Evolutionary conservation across 805 yeast genomes (phyloP).

Genomic region (Candida palmyrensis): DNA sequence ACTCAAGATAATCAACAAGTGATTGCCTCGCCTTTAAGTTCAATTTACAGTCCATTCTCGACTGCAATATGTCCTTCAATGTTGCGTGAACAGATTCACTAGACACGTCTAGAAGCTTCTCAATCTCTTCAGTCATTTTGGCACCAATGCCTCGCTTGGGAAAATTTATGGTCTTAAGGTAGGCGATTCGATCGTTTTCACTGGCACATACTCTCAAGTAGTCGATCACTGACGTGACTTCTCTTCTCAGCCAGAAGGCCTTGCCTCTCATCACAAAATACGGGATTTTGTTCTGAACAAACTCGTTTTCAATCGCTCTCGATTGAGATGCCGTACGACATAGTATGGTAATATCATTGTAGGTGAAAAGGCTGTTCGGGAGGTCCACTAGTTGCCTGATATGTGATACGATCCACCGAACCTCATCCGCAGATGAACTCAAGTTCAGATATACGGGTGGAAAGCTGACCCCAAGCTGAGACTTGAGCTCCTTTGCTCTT

Average conservation of each 20-base stretch:
- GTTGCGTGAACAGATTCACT: constrained; percentile 7
- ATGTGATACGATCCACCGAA: constrained; percentile 52
- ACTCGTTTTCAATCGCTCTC: constrained; percentile 57
- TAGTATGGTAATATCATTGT: constrained; percentile 67
- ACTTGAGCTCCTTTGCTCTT: constrained; percentile 35
- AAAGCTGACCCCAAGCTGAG: constrained; percentile 39
- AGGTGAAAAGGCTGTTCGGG: constrained; percentile 39
- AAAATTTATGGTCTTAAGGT: constrained; percentile 48
- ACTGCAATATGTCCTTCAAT: constrained; percentile 7
- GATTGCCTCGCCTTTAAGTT: constrained; percentile 9
- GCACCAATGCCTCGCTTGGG: constrained; percentile 71
- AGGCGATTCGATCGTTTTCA: constrained; percentile 56
- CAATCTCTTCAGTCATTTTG: constrained; percentile 37
- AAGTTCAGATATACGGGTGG: constrained; percentile 44
- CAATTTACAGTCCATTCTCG: constrained; percentile 6
- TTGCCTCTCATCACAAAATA: constrained; percentile 66
- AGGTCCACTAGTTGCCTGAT: constrained; percentile 42
- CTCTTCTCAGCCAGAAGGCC: constrained; percentile 77
- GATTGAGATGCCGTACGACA: constrained; percentile 63
- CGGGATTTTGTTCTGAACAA: constrained; percentile 53
- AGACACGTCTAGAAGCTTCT: constrained; percentile 4
- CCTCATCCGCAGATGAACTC: constrained; percentile 46
- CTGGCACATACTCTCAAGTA: constrained; percentile 59
- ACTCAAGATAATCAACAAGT: constrained; percentile 20
- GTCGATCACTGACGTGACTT: constrained; percentile 58